Base-by-base conservation (phyloP, 331 rosid species). In the Malus hybrid region DNA sequence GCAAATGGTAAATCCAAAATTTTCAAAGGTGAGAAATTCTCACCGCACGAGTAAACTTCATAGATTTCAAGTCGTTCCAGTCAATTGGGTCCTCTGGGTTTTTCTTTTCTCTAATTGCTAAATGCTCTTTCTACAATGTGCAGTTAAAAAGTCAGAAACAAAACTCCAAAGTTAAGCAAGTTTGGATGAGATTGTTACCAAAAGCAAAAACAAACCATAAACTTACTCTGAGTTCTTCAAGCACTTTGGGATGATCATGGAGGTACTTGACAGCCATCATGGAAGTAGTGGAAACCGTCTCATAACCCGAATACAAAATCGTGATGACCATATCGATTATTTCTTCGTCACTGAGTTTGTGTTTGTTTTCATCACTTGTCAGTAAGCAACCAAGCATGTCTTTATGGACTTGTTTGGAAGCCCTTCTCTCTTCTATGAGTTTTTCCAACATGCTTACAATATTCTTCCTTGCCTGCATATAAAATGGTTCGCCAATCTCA, bases 231-330 rank as follows among this genome's bases (percentile, higher is more conserved):
- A 95, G 90, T 68, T 95, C 90, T 73, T 92, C 86, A 70, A 95
- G 97, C 76, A 70, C 97, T 79, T 81, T 74, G 42, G 97, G 97
- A 74, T 92, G 93, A 78, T 95, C 99, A 77, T 90, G 97, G 68
- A 95, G 96, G 66, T 86, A 92, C 79, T 95, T 95, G 22, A 95
- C 88, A n/a, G 97, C 97, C 99, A 95, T 95, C 99, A 95, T 95
- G 14, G 99, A 88, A 15, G 99, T 95, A 1, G 99, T 90, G 18
- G 99, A 95, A 78, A 95, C 97, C 61, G 99, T 95, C 86, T 95
- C 99, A 71, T 90, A 95, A 6, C 99, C 99, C 53, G 99, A 95
- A 81, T 95, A 92, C 76, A 95, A 81, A 28, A 95, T 73, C 13
- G 97, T 89, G 32, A 95, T 87, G 10, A 95, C 80, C 26, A 83